Evolutionary conservation across 2,329 filamentous ascomycete species (phyloP).

Genomic region (Aspergillus versicolor): DNA sequence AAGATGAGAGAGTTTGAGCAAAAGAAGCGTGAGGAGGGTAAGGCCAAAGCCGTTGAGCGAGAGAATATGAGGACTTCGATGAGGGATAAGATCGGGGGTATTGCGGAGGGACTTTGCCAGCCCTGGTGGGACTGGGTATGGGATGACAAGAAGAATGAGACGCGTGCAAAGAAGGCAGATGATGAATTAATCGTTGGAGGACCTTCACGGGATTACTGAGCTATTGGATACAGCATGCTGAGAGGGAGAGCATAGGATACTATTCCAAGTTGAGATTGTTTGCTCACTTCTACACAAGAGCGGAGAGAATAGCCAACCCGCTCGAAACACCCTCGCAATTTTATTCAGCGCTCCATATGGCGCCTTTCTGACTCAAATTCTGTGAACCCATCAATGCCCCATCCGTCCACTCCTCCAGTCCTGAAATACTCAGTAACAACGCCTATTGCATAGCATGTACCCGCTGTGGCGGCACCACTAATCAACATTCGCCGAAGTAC

Average conservation of each 20-base stretch:
- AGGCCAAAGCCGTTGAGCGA: conserved; percentile 2
- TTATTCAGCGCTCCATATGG: conserved; percentile 11
- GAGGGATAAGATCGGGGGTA: conserved; percentile 15
- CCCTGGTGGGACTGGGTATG: conserved; percentile 26
- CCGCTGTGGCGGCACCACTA: conserved; percentile 35
- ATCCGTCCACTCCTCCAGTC: conserved; percentile 40
- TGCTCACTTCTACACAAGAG: conserved; percentile 1
- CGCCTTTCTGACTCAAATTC: conserved; percentile 38
- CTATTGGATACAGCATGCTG: background rate
- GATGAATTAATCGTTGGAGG: conserved; percentile 7
- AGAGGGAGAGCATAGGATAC: background rate
- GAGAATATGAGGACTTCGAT: conserved; percentile 15
- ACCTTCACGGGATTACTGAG: background rate
- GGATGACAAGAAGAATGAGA: conserved; percentile 15
- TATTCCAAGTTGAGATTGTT: conserved; percentile 1
- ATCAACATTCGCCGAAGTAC: conserved; percentile 34
- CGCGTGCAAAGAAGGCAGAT: conserved; percentile 1
- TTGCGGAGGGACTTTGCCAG: conserved; percentile 13
- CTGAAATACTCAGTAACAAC: conserved; percentile 43
- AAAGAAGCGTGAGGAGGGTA: conserved; percentile 11
- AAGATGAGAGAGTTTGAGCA: conserved; percentile 11
- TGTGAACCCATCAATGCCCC: conserved; percentile 40
- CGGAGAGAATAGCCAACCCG: background rate
- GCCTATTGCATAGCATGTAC: conserved; percentile 42
- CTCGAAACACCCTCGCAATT: background rate